A percentile compares a stretch with the other conserved stretches of the same genome.
Evolutionary conservation across 768 basidiomycete genomes (phyloP).

Genomic region (Pleurotus citrinopileatus): DNA sequence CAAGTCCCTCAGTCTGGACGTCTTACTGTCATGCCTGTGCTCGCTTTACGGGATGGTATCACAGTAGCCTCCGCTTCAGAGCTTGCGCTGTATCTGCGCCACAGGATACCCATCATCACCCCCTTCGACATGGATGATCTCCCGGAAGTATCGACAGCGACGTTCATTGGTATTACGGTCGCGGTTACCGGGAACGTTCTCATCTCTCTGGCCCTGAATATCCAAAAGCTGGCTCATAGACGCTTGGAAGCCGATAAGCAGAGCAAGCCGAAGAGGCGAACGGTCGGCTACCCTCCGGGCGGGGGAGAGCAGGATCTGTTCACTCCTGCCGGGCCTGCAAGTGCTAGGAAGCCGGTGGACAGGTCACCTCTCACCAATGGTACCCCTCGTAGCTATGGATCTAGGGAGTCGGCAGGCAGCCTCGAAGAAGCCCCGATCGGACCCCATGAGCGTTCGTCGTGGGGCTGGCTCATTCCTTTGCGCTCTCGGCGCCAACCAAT

Average conservation of each 20-base stretch:
- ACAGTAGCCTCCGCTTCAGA: not conserved
- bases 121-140: conserved; percentile 26
- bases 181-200: conserved; percentile 84
- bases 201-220: conserved; percentile 87
- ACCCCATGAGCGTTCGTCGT: conserved; percentile 1
- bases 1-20: not conserved
- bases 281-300: not conserved
- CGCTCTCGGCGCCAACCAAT: conserved; percentile 9
- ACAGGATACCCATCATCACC: not conserved
- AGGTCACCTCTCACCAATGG: conserved; percentile 9
- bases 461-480: conserved; percentile 26
- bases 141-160: conserved; percentile 52
- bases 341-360: not conserved
- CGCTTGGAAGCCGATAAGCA: conserved; percentile 47
- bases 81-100: not conserved
- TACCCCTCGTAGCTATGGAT: conserved; percentile 9
- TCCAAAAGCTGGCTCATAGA: conserved; percentile 89
- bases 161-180: conserved; percentile 76
- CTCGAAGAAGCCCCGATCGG: conserved; percentile 24
- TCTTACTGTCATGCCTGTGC: not conserved
- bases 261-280: conserved; percentile 7
- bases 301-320: not conserved
- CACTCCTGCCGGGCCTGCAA: not conserved
- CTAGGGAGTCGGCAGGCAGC: conserved; percentile 6
- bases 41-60: not conserved